Conservation (phyloP, 2,329 filamentous ascomycete species). For the Aspergillus aculeatus region DNA sequence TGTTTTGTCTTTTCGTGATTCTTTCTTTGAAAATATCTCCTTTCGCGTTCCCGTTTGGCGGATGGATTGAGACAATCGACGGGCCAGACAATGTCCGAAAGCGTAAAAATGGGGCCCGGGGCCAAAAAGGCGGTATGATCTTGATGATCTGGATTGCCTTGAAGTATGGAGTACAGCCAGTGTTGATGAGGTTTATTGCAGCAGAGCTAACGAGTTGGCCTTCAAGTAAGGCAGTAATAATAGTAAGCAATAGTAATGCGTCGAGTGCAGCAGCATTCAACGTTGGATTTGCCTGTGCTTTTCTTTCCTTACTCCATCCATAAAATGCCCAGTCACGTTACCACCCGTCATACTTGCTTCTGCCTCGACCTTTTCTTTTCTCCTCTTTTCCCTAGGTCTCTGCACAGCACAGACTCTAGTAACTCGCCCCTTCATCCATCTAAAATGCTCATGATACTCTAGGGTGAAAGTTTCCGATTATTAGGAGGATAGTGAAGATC, state of each 20-base stretch:
- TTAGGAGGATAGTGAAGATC: background rate
- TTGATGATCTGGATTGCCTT: background rate
- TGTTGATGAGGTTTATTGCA: background rate
- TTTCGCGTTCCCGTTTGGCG: background rate
- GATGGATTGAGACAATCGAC: background rate
- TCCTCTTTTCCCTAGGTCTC: background rate
- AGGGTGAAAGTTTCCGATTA: no score
- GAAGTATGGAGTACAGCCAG: background rate
- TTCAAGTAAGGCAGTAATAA: background rate
- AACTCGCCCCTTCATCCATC: background rate
- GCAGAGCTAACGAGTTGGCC: background rate
- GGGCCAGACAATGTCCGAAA: background rate
- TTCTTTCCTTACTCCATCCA: no score
- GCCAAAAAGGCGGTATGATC: conserved; percentile 4
- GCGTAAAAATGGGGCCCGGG: background rate
- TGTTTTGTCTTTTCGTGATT: background rate
- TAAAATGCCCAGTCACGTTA: background rate
- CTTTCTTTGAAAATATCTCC: no score
- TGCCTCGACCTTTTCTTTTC: background rate
- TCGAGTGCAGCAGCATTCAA: background rate
- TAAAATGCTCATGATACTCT: background rate
- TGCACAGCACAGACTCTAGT: background rate
- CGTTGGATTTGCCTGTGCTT: no score
- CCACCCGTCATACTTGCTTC: background rate
- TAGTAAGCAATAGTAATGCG: background rate